A percentile compares a stretch with the other conserved stretches of the same genome.
Conservation (phyloP, 2,329 filamentous ascomycete genomes). For the Tolypocladium endophyticum region DNA sequence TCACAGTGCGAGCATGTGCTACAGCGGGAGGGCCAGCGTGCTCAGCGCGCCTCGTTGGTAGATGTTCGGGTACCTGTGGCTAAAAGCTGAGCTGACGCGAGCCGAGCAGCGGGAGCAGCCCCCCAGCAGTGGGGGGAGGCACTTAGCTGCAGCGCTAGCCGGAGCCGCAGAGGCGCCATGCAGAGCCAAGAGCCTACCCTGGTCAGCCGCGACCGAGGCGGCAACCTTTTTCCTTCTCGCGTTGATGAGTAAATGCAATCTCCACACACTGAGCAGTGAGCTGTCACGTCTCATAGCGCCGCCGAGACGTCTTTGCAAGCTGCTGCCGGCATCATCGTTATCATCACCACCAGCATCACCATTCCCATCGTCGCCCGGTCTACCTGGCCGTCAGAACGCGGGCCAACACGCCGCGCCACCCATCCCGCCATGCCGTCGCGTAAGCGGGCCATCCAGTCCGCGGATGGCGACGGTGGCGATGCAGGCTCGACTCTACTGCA, state of each 20-base stretch:
- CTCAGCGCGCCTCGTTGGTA: no score
- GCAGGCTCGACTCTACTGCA: conserved; percentile 33
- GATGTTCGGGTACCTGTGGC: not conserved
- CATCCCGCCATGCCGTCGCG: conserved; percentile 5
- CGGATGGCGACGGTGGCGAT: not conserved
- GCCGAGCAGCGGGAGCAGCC: not conserved
- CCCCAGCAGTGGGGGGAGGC: not conserved
- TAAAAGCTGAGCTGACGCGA: not conserved
- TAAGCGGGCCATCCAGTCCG: conserved; percentile 1
- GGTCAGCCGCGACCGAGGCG: not conserved
- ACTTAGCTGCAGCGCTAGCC: not conserved
- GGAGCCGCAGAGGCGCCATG: not conserved
- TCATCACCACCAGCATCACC: not conserved
- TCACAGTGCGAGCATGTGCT: not conserved
- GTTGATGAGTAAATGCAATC: not conserved
- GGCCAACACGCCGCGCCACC: not conserved
- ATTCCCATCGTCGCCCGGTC: not conserved
- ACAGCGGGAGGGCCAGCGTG: not conserved
- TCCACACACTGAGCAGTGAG: not conserved
- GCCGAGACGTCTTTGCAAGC: not conserved
- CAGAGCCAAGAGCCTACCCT: not conserved
- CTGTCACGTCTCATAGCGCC: not conserved
- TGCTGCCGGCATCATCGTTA: not conserved
- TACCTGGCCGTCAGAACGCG: not conserved
- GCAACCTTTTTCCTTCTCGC: not conserved